These are phyloP conservation scores for Hypoxylon fragiforme DNA, from an alignment of 495 filamentous ascomycete species.

Conservation along the genomic window DNA sequence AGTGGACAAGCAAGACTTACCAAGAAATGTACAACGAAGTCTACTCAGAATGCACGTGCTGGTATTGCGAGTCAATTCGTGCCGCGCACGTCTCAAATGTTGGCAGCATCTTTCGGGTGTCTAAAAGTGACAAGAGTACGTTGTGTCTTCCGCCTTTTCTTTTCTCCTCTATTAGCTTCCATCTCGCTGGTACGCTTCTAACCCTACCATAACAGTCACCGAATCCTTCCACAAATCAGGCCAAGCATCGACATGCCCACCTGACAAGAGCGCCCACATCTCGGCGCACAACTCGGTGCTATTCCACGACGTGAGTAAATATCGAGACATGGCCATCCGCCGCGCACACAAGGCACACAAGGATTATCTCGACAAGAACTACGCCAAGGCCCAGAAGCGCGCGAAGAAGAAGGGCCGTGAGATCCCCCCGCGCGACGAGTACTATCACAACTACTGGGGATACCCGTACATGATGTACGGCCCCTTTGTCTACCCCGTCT, in stretches of 20 bases:
- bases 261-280: conserved; percentile 68
- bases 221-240: conserved; percentile 59
- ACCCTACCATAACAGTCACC: conserved; percentile 44
- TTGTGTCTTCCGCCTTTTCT: not conserved
- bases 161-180: conserved; percentile 32
- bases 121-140: conserved; percentile 50
- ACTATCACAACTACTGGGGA: conserved; percentile 56
- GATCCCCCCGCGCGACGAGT: conserved; percentile 53
- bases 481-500: conserved; percentile 43
- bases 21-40: conserved; percentile 63
- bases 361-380: conserved; percentile 60
- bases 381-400: conserved; percentile 63
- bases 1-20: conserved; percentile 74
- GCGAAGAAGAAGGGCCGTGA: conserved; percentile 62
- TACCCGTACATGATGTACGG: conserved; percentile 51
- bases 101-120: conserved; percentile 44
- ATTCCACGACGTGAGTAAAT: conserved; percentile 41
- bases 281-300: conserved; percentile 66
- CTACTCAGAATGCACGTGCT: conserved; percentile 85
- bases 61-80: conserved; percentile 83
- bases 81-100: conserved; percentile 58
- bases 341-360: conserved; percentile 50
- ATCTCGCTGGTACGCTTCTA: conserved; percentile 6
- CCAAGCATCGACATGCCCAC: conserved; percentile 56
- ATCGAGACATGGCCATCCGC: conserved; percentile 56